Evolutionary conservation across 2,329 filamentous ascomycete species (phyloP).

Genomic region (Keithomyces neogunnii): DNA sequence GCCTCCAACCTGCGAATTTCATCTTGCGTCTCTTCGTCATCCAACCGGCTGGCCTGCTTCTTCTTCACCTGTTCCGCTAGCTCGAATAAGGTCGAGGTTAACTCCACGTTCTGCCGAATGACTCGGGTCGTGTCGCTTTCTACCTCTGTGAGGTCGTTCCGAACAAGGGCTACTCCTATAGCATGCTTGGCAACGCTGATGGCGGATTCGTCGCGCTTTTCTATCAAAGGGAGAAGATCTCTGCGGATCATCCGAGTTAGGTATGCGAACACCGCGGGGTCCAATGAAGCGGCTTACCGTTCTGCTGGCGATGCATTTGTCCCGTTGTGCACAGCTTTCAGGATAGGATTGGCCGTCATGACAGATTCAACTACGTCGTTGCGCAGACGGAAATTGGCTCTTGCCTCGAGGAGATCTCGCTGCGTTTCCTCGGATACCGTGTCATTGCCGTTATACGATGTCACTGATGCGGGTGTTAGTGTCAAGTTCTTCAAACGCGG

Average conservation of each 20-base stretch:
- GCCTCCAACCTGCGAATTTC: conserved; percentile 51
- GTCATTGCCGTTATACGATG: conserved; percentile 28
- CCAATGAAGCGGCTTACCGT: conserved; percentile 37
- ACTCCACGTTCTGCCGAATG: conserved; percentile 51
- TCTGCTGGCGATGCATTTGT: conserved; percentile 57
- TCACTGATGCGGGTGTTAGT: conserved; percentile 7
- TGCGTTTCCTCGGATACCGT: conserved; percentile 51
- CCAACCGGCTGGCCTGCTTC: conserved; percentile 44
- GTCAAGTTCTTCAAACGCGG: no score
- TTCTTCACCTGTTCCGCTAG: conserved; percentile 49
- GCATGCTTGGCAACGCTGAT: conserved; percentile 53
- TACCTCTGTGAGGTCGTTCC: conserved; percentile 44
- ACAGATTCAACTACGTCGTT: conserved; percentile 62
- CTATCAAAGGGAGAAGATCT: conserved; percentile 57
- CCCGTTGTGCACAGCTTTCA: conserved; percentile 68
- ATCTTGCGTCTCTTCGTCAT: conserved; percentile 41
- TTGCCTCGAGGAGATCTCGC: conserved; percentile 59
- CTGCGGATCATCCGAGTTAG: conserved; percentile 28
- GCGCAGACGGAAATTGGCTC: conserved; percentile 60
- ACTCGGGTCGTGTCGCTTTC: conserved; percentile 50
- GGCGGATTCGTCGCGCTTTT: conserved; percentile 59
- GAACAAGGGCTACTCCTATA: conserved; percentile 39
- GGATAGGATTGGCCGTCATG: conserved; percentile 63
- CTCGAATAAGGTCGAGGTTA: conserved; percentile 54
- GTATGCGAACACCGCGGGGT: no score